Conservation (phyloP, 768 basidiomycete genomes). For the Lentinus tigrinus region DNA sequence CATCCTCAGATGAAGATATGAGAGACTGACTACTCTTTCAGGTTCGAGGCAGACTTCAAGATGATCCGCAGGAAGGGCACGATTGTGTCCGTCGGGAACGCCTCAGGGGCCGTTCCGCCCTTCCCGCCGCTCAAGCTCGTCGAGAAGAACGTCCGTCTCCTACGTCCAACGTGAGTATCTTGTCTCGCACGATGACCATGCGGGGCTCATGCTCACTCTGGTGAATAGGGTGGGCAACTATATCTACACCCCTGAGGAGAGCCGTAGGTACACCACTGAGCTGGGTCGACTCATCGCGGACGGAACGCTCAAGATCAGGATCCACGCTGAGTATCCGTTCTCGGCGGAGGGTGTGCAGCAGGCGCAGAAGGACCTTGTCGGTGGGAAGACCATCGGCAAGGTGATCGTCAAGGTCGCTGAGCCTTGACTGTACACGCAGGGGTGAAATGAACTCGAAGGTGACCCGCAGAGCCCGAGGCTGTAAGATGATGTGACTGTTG, state of each 20-base stretch:
- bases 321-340: conserved; percentile 82
- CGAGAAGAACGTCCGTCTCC: conserved; percentile 78
- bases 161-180: conserved; percentile 62
- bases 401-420: conserved; percentile 69
- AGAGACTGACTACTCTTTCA: conserved; percentile 25
- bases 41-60: conserved; percentile 79
- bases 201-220: neutral
- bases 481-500: too few species aligned
- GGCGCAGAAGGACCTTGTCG: conserved; percentile 74
- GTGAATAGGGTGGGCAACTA: conserved; percentile 66
- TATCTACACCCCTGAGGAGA: conserved; percentile 71
- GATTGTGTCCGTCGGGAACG: conserved; percentile 87
- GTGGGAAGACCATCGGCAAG: conserved; percentile 82
- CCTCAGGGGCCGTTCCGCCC: conserved; percentile 80
- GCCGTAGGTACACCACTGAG: conserved; percentile 58
- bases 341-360: conserved; percentile 73
- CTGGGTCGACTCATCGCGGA: conserved; percentile 60
- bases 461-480: too few species aligned
- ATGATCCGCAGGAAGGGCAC: conserved; percentile 86
- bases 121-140: conserved; percentile 71
- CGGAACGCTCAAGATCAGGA: conserved; percentile 61
- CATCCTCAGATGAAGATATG: neutral
- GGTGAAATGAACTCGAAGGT: too few species aligned
- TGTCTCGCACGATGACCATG: neutral
- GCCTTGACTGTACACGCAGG: neutral